These are phyloP conservation scores for Didymella arachidicola DNA, from an alignment of 2,329 filamentous ascomycete genomes.

Conservation along the genomic window DNA sequence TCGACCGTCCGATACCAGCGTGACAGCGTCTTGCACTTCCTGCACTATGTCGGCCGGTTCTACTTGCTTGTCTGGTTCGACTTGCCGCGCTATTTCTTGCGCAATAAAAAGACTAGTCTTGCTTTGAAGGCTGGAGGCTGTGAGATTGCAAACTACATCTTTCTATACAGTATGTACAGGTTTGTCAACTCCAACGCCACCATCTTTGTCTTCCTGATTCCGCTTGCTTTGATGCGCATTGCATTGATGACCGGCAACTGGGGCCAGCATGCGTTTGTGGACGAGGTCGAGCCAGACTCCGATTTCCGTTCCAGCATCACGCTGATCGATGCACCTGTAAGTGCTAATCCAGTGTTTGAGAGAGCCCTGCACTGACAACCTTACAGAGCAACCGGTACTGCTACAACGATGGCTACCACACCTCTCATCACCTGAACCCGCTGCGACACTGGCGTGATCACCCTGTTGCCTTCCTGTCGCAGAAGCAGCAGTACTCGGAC, in stretches of 20 bases:
- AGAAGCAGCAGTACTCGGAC: slow-evolving; percentile 70
- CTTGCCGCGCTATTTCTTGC: slow-evolving; percentile 74
- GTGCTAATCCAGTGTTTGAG: slow-evolving; percentile 31
- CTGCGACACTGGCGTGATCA: slow-evolving; percentile 83
- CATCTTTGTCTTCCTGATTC: slow-evolving; percentile 71
- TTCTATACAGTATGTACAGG: slow-evolving; percentile 61
- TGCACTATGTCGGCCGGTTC: slow-evolving; percentile 77
- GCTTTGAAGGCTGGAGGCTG: slow-evolving; percentile 66
- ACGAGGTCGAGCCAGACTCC: slow-evolving; percentile 75
- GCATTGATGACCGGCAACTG: slow-evolving; percentile 84
- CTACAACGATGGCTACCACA: slow-evolving; percentile 85
- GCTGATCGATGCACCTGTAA: slow-evolving; percentile 77
- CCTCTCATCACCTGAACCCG: slow-evolving; percentile 80
- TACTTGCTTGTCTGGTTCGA: slow-evolving; percentile 78
- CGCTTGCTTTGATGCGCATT: slow-evolving; percentile 70
- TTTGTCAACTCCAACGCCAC: slow-evolving; percentile 63
- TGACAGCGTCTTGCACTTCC: slow-evolving; percentile 70
- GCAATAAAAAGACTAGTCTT: slow-evolving; percentile 64
- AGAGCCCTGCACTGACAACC: background rate
- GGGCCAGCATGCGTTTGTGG: slow-evolving; percentile 84
- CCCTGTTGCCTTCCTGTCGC: slow-evolving; percentile 73
- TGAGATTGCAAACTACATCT: slow-evolving; percentile 62
- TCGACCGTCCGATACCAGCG: slow-evolving; percentile 80
- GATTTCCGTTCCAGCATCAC: slow-evolving; percentile 83
- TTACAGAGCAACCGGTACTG: slow-evolving; percentile 79